Evolutionary conservation across 2,329 filamentous ascomycete genomes (phyloP).

Genomic region (Penicillium griseofulvum): DNA sequence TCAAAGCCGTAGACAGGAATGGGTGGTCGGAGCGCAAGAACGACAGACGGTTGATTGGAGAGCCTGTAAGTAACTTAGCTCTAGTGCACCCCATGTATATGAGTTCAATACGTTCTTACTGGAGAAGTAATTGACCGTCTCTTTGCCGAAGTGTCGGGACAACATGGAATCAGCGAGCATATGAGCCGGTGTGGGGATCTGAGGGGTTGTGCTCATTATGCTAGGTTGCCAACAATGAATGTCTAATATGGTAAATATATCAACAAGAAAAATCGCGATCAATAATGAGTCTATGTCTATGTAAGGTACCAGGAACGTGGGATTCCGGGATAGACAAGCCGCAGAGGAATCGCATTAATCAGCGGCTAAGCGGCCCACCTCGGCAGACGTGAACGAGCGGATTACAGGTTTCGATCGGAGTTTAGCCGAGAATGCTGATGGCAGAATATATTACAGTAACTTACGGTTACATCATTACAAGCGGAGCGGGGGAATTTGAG

Average conservation of each 20-base stretch:
- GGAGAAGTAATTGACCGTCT: conserved; percentile 53
- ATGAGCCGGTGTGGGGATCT: conserved; percentile 59
- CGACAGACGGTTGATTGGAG: conserved; percentile 50
- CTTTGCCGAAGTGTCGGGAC: conserved; percentile 49
- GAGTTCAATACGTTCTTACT: conserved; percentile 32
- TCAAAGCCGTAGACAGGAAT: conserved; percentile 49
- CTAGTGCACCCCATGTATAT: background rate
- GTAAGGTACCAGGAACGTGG: background rate
- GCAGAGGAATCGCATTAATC: conserved; percentile 17
- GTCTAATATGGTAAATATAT: background rate
- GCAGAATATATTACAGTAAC: background rate
- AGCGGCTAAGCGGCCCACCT: conserved; percentile 8
- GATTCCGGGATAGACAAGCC: background rate
- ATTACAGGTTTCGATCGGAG: conserved; percentile 15
- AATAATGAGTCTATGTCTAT: background rate
- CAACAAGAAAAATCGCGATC: background rate
- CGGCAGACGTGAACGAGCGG: background rate
- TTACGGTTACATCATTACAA: conserved; percentile 6
- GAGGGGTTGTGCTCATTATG: conserved; percentile 30
- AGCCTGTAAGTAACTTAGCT: conserved; percentile 33
- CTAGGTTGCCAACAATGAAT: background rate
- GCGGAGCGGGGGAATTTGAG: conserved; percentile 12
- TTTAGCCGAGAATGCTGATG: conserved; percentile 2
- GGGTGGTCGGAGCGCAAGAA: conserved; percentile 49
- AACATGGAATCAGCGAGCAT: conserved; percentile 57